Base-by-base conservation (phyloP, 75 land plant species). In the Pinus tabuliformis region DNA sequence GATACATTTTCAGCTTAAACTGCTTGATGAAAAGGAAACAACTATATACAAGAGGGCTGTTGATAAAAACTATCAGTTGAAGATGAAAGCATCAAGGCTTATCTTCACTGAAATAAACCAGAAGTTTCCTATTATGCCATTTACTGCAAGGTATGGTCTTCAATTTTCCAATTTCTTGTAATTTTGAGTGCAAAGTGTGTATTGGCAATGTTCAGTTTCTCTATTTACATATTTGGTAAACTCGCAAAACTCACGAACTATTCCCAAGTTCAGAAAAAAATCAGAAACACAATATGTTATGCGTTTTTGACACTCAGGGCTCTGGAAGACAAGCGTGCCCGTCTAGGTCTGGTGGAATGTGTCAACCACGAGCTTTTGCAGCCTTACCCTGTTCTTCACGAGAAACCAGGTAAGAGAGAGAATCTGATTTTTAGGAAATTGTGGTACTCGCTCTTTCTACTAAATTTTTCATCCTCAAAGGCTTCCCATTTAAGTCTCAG, bases 331-430 rank as follows among this genome's bases (percentile, higher is more conserved):
- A 97, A 97, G 78, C 95, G 99, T 66, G 99, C 99, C 52, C 82
- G 93, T 9, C 78, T 97, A 26, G 99, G 99, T 14, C 88, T 97
- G 26, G 98, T 97, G 17, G 99, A 97, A 66, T 97, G 99, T 85
- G 95, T 97, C 62, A 97, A 97, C 73, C 99, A 94, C 81, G 99
- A 94, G 6, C 93, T 96, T 3, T 77, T 96, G 74, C 91, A 96
- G 80, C 98, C 99, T 26, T 97, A 97, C 77, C 99, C 99, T 59
- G 98, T 97, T 73, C 95, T 97, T n/a, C 99, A 94, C 78, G 99
- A 94, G 82, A 97, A 94, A 77, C 86, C 98, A 75, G 98, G 99
- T 94, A 70, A 42, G 54, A 49, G 12, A 49, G 9, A 49, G 9
- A 49, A 49, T 49, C 54, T 2, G 1, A 49, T 49, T 49, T 11